These are phyloP conservation scores for Ensete ventricosum DNA, from an alignment of 176 grass and related monocot species.

Conservation along the genomic window DNA sequence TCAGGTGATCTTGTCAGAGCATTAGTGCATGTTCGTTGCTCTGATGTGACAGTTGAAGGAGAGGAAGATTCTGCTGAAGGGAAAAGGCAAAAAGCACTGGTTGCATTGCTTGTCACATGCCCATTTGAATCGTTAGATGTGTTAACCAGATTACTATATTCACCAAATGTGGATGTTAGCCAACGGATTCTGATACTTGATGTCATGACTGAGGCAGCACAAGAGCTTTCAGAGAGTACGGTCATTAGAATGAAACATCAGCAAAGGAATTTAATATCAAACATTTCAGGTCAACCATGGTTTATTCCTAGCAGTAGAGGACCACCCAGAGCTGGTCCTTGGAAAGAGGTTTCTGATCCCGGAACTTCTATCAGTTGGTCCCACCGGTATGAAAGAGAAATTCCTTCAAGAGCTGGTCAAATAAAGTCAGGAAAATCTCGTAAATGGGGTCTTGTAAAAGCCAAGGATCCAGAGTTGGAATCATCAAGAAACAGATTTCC, in stretches of 20 bases:
- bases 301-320: slow-evolving; percentile 57
- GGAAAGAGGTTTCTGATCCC: slow-evolving; percentile 76
- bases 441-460: slow-evolving; percentile 71
- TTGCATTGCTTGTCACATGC: slow-evolving; percentile 68
- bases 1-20: slow-evolving; percentile 80
- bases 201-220: slow-evolving; percentile 90
- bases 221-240: slow-evolving; percentile 74
- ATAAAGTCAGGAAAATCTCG: slow-evolving; percentile 81
- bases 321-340: slow-evolving; percentile 61
- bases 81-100: slow-evolving; percentile 77
- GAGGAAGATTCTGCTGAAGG: slow-evolving; percentile 91
- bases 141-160: slow-evolving; percentile 80
- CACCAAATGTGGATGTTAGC: slow-evolving; percentile 70
- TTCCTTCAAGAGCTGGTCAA: slow-evolving; percentile 79
- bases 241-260: slow-evolving; percentile 33
- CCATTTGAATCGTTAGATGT: slow-evolving; percentile 78
- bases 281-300: slow-evolving; percentile 64
- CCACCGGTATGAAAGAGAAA: slow-evolving; percentile 71
- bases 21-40: slow-evolving; percentile 78
- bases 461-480: slow-evolving; percentile 44
- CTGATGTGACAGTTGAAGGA: slow-evolving; percentile 68
- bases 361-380: slow-evolving; percentile 60
- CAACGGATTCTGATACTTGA: slow-evolving; percentile 88
- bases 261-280: slow-evolving; percentile 52
- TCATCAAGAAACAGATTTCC: slow-evolving; percentile 76